Conservation (phyloP, 345 rosid species). For the Turnera subulata region DNA sequence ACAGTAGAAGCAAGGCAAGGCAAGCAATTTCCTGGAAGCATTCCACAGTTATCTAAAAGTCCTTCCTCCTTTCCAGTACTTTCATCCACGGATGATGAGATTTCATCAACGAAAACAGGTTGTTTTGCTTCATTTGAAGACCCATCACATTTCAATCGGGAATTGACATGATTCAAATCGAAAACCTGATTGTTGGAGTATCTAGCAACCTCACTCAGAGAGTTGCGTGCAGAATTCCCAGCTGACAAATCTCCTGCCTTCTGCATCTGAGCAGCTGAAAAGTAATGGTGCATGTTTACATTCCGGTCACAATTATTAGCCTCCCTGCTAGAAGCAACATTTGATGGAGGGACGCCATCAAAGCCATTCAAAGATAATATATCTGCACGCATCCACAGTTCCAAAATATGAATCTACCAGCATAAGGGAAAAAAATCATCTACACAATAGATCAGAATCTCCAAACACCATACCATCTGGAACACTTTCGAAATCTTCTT, state of each 20-base stretch:
- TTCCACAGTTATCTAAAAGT: constrained; percentile 29
- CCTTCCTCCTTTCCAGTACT: constrained; percentile 20
- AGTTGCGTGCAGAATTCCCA: constrained; percentile 34
- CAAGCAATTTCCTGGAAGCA: constrained; percentile 29
- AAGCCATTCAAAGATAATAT: constrained; percentile 17
- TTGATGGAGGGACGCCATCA: constrained; percentile 13
- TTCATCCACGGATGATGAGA: constrained; percentile 30
- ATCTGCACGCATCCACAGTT: constrained; percentile 17
- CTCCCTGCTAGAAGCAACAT: constrained; percentile 22
- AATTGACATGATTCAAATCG: constrained; percentile 29
- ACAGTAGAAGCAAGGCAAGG: constrained; percentile 32
- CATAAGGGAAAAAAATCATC: background rate
- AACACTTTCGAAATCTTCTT: constrained; percentile 29
- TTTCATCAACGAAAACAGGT: constrained; percentile 56
- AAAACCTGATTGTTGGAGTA: constrained; percentile 26
- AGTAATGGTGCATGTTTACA: constrained; percentile 21
- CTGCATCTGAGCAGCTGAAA: constrained; percentile 31
- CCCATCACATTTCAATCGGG: constrained; percentile 20
- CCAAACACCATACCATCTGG: constrained; percentile 23
- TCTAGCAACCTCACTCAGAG: constrained; percentile 25
- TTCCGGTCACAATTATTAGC: constrained; percentile 29
- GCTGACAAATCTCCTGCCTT: constrained; percentile 33
- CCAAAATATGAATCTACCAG: constrained; percentile 1
- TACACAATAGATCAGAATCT: background rate
- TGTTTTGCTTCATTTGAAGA: constrained; percentile 27